Evolutionary conservation across 2,329 filamentous ascomycete species (phyloP), one percentile per base, ranked within the genome.

Genomic region (Chaetomiaceae sp.): DNA sequence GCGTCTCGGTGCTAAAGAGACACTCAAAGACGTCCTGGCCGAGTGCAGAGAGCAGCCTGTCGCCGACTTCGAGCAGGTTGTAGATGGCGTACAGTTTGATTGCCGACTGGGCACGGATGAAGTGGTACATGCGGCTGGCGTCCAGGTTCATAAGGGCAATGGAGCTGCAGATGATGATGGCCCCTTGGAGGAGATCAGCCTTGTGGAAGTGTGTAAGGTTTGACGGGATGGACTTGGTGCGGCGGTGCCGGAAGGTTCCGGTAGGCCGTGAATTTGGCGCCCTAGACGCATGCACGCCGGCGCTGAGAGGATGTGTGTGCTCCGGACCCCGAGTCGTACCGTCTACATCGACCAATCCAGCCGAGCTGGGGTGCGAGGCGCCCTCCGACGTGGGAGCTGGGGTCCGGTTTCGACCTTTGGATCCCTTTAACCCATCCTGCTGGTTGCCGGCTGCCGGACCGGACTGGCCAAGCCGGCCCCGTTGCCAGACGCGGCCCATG

Each of bases 1-100:
- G 76, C 0, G 89, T 94, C 68, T 98, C 93, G 18, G 85, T 79
- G 43, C 89, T 96, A 65, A 97, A 95, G 1, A 98, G 76, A 58
- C 91, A 97, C 65, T 98, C 93, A 5, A 97, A 79, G 1, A 98
- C 87, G 65, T 98, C 94, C 65, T 98, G 94, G 0, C 93, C 93
- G 3, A 98, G 74, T 0, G 93, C 91, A 0, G 88, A 88, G 24
- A 97, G 79, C 0, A 98, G 75, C 7, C 90, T 84, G 65, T 98
- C 93, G 44, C 86, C 86, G 2, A 94, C 86, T 67, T 98, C 93
- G 5, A 98, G 79, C 27, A 96, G 87, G 61, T 98, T 98, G 73
- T 95, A 98, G 45, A 98, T 97, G 49, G 98, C 93, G 64, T 98
- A 98, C 10, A 98, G 77, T 63, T 98, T 98, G 69, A 98, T 96